Evolutionary conservation across 495 filamentous ascomycete genomes (phyloP).

Genomic region (Hypoxylon intermedium): DNA sequence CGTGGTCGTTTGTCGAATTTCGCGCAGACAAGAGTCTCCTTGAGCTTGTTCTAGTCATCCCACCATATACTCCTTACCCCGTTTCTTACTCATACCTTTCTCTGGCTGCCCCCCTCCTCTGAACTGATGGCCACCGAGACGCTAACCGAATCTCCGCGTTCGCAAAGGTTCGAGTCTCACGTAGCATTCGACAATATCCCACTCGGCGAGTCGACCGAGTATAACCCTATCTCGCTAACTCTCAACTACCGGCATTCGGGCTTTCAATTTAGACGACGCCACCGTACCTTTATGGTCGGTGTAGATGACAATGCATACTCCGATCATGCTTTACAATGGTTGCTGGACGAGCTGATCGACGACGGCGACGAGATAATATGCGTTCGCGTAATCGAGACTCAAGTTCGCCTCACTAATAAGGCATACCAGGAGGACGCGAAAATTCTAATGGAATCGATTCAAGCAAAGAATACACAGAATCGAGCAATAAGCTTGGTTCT

Average conservation of each 20-base stretch:
- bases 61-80: conserved; percentile 8
- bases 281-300: conserved; percentile 90
- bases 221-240: conserved; percentile 82
- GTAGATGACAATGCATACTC: conserved; percentile 96
- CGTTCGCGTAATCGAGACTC: conserved; percentile 86
- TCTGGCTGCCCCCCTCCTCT: conserved; percentile 1
- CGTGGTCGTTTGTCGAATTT: conserved; percentile 14
- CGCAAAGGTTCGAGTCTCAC: conserved; percentile 63
- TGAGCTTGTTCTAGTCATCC: conserved; percentile 6
- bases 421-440: conserved; percentile 82
- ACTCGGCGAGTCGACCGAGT: conserved; percentile 66
- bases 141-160: conserved; percentile 48
- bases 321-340: conserved; percentile 92
- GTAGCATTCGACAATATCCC: conserved; percentile 97
- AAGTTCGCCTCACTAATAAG: conserved; percentile 76
- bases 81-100: not conserved
- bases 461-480: conserved; percentile 83
- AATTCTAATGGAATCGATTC: conserved; percentile 76
- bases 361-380: conserved; percentile 98
- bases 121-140: conserved; percentile 48
- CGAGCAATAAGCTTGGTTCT: conserved; percentile 86
- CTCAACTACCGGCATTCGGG: conserved; percentile 88
- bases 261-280: conserved; percentile 82
- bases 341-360: conserved; percentile 92
- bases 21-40: conserved; percentile 27